Conservation (phyloP, 768 basidiomycete genomes). For the Coprinopsis marcescibilis region DNA sequence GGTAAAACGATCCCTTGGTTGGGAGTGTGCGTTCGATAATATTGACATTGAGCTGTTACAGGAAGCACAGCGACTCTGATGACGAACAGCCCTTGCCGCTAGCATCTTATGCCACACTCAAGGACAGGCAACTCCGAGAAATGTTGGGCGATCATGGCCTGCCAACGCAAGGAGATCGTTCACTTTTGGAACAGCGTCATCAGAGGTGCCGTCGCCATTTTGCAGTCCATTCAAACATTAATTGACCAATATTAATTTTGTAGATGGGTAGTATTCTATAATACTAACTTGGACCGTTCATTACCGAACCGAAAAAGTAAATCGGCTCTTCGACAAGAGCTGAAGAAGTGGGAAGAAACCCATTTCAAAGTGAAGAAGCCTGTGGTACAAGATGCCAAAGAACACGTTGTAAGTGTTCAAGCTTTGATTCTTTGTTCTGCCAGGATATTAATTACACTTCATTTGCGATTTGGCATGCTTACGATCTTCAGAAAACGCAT, state of each 20-base stretch:
- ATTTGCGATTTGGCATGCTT: not conserved
- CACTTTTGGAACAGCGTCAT: constrained; percentile 50
- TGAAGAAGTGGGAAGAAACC: constrained; percentile 58
- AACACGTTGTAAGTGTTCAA: too few species aligned
- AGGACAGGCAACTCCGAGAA: constrained; percentile 54
- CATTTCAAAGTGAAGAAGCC: too few species aligned
- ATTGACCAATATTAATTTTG: not conserved
- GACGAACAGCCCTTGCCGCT: constrained; percentile 51
- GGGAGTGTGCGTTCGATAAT: not conserved
- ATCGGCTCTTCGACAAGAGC: constrained; percentile 42
- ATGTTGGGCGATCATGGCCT: constrained; percentile 48
- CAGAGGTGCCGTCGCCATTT: constrained; percentile 36
- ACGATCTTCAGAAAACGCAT: not conserved
- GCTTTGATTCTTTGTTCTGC: not conserved
- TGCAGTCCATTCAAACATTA: constrained; percentile 2
- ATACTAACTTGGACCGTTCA: constrained; percentile 64
- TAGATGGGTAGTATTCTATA: constrained; percentile 68
- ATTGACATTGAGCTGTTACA: constrained; percentile 7
- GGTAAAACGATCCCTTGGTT: constrained; percentile 18
- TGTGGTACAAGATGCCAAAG: too few species aligned
- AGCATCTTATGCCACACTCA: constrained; percentile 57
- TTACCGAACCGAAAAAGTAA: constrained; percentile 37
- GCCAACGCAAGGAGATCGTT: constrained; percentile 46
- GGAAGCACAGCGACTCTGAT: constrained; percentile 23
- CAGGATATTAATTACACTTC: constrained; percentile 25